Conservation (phyloP, 2,329 filamentous ascomycete species). For the Colletotrichum gigasporum region DNA sequence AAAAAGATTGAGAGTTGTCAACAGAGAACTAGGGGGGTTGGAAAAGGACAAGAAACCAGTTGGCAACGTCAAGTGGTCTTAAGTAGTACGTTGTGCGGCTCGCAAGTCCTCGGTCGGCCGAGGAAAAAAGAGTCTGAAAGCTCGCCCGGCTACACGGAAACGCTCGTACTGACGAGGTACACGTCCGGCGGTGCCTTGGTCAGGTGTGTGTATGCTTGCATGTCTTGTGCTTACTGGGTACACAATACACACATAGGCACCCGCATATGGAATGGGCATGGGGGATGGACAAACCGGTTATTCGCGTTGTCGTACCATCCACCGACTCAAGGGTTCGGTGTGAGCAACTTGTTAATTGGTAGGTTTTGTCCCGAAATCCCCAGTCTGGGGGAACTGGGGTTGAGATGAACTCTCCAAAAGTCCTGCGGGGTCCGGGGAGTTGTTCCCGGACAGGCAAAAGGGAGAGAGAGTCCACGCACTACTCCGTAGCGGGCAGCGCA, state of each 20-base stretch:
- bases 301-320: constrained; percentile 7
- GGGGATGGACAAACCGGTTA: no score
- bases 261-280: no score
- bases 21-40: neutral
- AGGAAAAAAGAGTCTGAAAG: neutral
- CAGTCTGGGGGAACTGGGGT: constrained; percentile 26
- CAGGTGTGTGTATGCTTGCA: neutral
- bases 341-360: constrained; percentile 7
- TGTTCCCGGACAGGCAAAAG: no score
- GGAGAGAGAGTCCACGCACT: no score
- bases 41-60: neutral
- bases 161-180: constrained; percentile 4
- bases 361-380: constrained; percentile 4
- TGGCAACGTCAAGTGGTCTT: constrained; percentile 1
- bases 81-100: constrained; percentile 6
- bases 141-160: constrained; percentile 6
- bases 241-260: no score
- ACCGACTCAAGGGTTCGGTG: neutral
- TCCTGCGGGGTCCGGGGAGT: constrained; percentile 23
- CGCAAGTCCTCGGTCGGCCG: neutral
- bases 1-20: neutral
- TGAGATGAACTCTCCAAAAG: constrained; percentile 11
- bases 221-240: neutral
- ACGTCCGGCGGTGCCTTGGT: neutral
- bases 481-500: neutral